Conservation (phyloP, 192 early-diverging fungal genomes). For the Backusella mclennaniae region DNA sequence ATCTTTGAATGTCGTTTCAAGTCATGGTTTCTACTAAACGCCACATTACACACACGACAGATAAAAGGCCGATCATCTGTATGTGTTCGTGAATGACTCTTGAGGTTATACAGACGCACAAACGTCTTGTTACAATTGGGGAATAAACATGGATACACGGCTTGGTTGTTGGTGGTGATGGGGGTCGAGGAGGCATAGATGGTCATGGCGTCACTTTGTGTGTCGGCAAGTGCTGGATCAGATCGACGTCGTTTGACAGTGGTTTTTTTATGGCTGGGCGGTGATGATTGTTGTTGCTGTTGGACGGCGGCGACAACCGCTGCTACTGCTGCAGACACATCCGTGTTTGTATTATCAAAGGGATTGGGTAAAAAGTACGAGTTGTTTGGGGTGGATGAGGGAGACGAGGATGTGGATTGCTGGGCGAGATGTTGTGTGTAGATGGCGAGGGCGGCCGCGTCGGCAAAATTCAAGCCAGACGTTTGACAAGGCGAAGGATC, state of each 20-base stretch:
- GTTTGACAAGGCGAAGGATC: neutral
- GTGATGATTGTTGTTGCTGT: neutral
- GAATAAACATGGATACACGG: conserved; percentile 53
- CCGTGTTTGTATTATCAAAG: conserved; percentile 13
- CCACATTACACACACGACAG: conserved; percentile 39
- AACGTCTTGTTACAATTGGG: conserved; percentile 84
- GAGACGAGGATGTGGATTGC: neutral
- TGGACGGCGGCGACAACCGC: conserved; percentile 16
- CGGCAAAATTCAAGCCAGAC: conserved; percentile 22
- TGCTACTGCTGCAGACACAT: conserved; percentile 15
- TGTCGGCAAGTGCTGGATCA: conserved; percentile 19
- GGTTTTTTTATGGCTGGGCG: neutral
- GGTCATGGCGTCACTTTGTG: conserved; percentile 27
- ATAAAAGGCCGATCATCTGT: conserved; percentile 71
- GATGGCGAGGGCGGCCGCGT: conserved; percentile 27
- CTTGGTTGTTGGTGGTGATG: conserved; percentile 28
- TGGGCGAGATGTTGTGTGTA: conserved; percentile 29
- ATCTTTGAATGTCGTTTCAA: conserved; percentile 74
- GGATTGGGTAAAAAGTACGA: conserved; percentile 17
- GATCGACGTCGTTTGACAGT: conserved; percentile 15
- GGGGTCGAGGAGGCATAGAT: conserved; percentile 34
- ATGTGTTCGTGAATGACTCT: conserved; percentile 80
- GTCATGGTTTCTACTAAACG: conserved; percentile 74
- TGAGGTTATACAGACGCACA: conserved; percentile 84
- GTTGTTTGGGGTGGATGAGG: neutral